A percentile compares a stretch with the other conserved stretches of the same genome.
Evolutionary conservation across 495 filamentous ascomycete genomes (phyloP).

Genomic region (Aspergillus egyptiacus): DNA sequence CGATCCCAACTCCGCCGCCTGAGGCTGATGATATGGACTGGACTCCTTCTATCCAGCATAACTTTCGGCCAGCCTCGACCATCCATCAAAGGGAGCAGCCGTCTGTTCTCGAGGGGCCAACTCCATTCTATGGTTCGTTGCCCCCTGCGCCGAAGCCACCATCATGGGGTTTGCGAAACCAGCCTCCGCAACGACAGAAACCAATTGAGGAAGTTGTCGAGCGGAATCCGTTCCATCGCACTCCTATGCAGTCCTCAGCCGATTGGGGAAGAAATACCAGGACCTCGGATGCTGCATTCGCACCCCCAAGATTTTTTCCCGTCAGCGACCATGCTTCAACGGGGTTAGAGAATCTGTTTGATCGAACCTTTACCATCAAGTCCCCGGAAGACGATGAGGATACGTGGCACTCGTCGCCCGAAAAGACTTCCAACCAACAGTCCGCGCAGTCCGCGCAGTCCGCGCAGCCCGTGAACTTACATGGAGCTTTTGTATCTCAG

Average conservation of each 20-base stretch:
- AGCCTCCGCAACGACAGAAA: conserved; percentile 31
- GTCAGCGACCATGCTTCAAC: conserved; percentile 40
- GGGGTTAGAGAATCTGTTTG: conserved; percentile 44
- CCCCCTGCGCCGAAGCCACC: conserved; percentile 61
- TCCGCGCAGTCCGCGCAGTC: conserved; percentile 9
- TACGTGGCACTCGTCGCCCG: conserved; percentile 19
- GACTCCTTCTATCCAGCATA: conserved; percentile 57
- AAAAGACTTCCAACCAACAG: neutral
- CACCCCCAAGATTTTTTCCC: conserved; percentile 48
- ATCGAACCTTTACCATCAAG: conserved; percentile 39
- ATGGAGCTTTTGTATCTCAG: conserved; percentile 21
- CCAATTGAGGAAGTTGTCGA: conserved; percentile 32
- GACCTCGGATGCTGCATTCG: conserved; percentile 33
- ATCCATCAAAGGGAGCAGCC: conserved; percentile 23
- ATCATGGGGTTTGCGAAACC: conserved; percentile 58
- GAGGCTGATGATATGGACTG: conserved; percentile 70
- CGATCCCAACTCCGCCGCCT: conserved; percentile 34
- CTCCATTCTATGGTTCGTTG: conserved; percentile 56
- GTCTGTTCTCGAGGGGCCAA: conserved; percentile 38
- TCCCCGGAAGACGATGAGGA: conserved; percentile 35
- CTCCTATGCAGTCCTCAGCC: conserved; percentile 17
- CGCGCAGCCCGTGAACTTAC: conserved; percentile 8
- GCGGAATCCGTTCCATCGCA: conserved; percentile 35
- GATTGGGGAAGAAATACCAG: conserved; percentile 19
- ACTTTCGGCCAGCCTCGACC: conserved; percentile 36